A percentile compares a stretch with the other conserved stretches of the same genome.
phyloP scores from a whole-genome alignment of 225 moss, liverwort and hornwort genomes.

The Bryum argenteum region DNA sequence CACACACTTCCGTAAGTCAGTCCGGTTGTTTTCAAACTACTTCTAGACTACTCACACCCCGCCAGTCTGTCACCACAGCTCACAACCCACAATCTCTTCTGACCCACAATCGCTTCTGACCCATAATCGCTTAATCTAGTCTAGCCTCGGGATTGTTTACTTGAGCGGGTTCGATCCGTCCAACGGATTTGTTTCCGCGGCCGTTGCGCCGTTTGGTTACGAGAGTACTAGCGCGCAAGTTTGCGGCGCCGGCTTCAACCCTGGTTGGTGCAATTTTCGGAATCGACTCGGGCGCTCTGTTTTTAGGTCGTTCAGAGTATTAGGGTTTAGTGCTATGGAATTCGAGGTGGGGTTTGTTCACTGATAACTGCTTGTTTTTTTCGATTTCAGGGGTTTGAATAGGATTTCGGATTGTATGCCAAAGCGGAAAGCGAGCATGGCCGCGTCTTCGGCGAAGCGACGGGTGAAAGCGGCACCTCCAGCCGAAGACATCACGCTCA shows the following conservation, averaged over 20 bases:
- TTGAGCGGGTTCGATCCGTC: background rate
- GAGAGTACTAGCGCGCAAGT: background rate
- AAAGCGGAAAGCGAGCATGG: conserved; percentile 34
- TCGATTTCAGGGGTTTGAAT: background rate
- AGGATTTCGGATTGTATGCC: conserved; percentile 23
- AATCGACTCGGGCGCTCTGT: background rate
- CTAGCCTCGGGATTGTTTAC: background rate
- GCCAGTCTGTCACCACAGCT: background rate
- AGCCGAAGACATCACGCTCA: conserved; percentile 23
- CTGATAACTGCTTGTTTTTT: background rate
- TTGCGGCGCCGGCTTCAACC: background rate
- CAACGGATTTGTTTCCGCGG: conserved; percentile 1
- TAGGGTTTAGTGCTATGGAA: conserved; percentile 17
- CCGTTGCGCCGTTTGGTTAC: conserved; percentile 14
- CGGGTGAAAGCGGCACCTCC: conserved; percentile 33
- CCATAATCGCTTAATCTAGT: background rate
- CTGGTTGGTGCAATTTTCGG: background rate
- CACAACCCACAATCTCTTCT: background rate
- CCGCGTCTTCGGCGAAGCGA: conserved; percentile 36
- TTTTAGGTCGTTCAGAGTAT: conserved; percentile 1
- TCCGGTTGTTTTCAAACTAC: background rate
- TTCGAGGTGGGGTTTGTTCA: background rate
- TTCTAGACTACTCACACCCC: background rate
- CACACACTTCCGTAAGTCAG: background rate
- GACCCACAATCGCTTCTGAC: no score